A percentile compares a stretch with the other conserved stretches of the same genome.
phyloP scores from a whole-genome alignment of 768 basidiomycete species.

The Podaxis rugospora region DNA sequence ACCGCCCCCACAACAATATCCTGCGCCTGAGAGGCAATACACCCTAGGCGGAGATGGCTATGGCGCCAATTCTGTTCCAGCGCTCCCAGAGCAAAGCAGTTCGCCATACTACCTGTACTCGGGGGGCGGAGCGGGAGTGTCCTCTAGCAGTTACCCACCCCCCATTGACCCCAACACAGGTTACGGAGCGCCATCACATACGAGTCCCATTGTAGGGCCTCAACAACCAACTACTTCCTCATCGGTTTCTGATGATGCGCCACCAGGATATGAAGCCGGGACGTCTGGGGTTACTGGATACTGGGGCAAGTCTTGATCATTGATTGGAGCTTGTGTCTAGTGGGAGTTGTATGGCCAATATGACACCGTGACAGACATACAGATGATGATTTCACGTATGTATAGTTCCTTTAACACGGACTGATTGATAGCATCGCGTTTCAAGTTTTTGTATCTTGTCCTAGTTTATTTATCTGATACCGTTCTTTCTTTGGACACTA shows the following conservation, averaged over 20 bases:
- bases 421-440: not conserved
- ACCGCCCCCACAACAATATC: slow-evolving; percentile 18
- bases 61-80: slow-evolving; percentile 39
- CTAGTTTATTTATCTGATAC: not conserved
- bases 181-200: slow-evolving; percentile 18
- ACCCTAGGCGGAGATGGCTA: slow-evolving; percentile 57
- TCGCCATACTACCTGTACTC: slow-evolving; percentile 19
- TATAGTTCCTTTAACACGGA: not conserved
- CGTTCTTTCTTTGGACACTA: not conserved
- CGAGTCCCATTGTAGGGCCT: slow-evolving; percentile 42
- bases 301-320: slow-evolving; percentile 44
- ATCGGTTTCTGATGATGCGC: slow-evolving; percentile 41
- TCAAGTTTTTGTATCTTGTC: not conserved
- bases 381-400: not conserved
- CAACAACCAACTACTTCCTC: slow-evolving; percentile 27
- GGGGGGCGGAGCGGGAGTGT: slow-evolving; percentile 14
- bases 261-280: slow-evolving; percentile 64
- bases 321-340: not conserved
- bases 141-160: slow-evolving; percentile 27
- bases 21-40: slow-evolving; percentile 45
- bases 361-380: not conserved
- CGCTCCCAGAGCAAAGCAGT: slow-evolving; percentile 27
- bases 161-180: slow-evolving; percentile 34
- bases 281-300: slow-evolving; percentile 41
- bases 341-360: not conserved